Base-by-base conservation (phyloP, 2,329 filamentous ascomycete species). In the Volutella citrinella region DNA sequence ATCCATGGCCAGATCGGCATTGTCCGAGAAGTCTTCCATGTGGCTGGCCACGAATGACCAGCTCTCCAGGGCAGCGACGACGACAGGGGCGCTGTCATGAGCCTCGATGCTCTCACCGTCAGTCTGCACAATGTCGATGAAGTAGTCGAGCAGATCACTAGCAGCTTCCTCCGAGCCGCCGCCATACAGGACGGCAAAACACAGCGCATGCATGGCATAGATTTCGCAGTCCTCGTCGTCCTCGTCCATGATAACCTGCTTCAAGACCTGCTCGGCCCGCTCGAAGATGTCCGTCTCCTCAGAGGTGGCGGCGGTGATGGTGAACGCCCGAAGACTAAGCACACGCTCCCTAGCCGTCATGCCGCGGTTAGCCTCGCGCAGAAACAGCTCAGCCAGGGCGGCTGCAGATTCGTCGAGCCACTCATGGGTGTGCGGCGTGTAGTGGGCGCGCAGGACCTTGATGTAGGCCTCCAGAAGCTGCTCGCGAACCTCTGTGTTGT, bases 1-100 rank as follows among this genome's bases (percentile, higher is more conserved):
- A 33, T 93, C 84, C 50, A 93, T 76, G 12, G 86, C 83, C 18
- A 78, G 65, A 44, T 87, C 81, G 19, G 83, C 87, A 40, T 80
- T 72, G 12, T 76, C 74, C 47, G 86, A 79, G 26, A 89, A 70
- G 50, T 91, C 85, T 5, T 89, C 82, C 7, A 91, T 66, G 40
- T 85, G 78, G 5, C 84, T 89, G 6, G 84, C 85, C 6, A 94
- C 74, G 45, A 91, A 84, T 2, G 82, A 83, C 86, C 87, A 95
- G 38, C 82, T 79, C 45, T 84, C 76, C 2, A 94, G 68, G 0
- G 87, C 86, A 1, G 87, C 84, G 5, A 78, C 72, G 3, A 95
- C 87, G 3, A 88, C 76, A 4, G 70, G 69, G 1, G 72, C 78
- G 45, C 82, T 82, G 51, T 95, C 87, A 21, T 74, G 69, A 1